Percentiles rank a stretch among this genome's conserved stretches.
phyloP scores from a whole-genome alignment of 2,329 filamentous ascomycete genomes.

The Fusarium hainanense region DNA sequence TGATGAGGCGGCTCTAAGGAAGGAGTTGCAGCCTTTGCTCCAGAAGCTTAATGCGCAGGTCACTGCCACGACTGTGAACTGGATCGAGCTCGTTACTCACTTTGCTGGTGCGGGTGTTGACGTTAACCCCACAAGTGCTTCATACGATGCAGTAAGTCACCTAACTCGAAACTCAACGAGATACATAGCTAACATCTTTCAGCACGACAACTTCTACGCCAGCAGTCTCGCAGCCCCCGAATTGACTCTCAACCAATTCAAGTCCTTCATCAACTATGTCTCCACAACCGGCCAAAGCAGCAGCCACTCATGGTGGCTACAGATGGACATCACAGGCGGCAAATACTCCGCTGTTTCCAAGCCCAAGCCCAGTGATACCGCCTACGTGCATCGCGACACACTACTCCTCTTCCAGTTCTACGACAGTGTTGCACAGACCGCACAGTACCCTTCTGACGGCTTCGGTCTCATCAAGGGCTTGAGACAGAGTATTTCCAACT shows the following conservation, averaged over 20 bases:
- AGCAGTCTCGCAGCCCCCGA: slow-evolving; percentile 45
- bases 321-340: slow-evolving; percentile 51
- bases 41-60: slow-evolving; percentile 31
- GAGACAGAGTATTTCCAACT: slow-evolving; percentile 48
- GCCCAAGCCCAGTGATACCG: slow-evolving; percentile 45
- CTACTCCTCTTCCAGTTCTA: slow-evolving; percentile 64
- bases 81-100: slow-evolving; percentile 44
- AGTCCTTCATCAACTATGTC: slow-evolving; percentile 43
- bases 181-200: background rate
- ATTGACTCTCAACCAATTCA: slow-evolving; percentile 38
- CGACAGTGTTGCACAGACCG: slow-evolving; percentile 50
- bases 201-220: slow-evolving; percentile 50
- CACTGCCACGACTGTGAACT: slow-evolving; percentile 32
- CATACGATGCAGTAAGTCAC: slow-evolving; percentile 41
- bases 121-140: slow-evolving; percentile 41
- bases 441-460: slow-evolving; percentile 50
- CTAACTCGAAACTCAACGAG: accelerated
- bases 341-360: slow-evolving; percentile 52
- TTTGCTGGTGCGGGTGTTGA: slow-evolving; percentile 32
- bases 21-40: slow-evolving; percentile 36
- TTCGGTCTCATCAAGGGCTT: slow-evolving; percentile 51
- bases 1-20: slow-evolving; percentile 24
- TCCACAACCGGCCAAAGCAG: slow-evolving; percentile 31
- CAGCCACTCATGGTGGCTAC: slow-evolving; percentile 43
- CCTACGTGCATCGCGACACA: slow-evolving; percentile 56